A percentile compares a stretch with the other conserved stretches of the same genome.
These are phyloP conservation scores for Solanum etuberosum DNA, from an alignment of 257 asterid genomes.

Conservation along the genomic window DNA sequence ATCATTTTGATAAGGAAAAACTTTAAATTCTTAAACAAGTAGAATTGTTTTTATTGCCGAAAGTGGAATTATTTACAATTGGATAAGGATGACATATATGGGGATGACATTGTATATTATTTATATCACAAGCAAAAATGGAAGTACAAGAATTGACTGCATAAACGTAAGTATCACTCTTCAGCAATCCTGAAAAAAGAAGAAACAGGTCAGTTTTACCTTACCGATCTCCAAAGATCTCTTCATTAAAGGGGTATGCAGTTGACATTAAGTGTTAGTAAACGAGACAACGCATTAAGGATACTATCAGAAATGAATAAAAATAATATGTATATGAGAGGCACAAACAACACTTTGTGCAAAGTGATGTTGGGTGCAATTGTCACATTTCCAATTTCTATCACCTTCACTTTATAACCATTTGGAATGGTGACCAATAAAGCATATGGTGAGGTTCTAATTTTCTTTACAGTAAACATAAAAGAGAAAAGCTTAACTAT, in stretches of 20 bases:
- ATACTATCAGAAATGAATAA: neutral
- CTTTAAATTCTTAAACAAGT: too few relatives aligned
- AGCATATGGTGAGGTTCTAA: neutral
- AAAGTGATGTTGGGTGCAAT: neutral
- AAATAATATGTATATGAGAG: neutral
- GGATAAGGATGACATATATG: neutral
- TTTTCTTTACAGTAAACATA: neutral
- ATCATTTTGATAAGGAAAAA: too few relatives aligned
- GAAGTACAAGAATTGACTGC: neutral
- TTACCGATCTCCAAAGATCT: neutral
- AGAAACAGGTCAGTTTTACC: neutral
- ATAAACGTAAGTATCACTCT: neutral
- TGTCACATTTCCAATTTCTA: neutral
- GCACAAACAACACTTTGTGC: neutral
- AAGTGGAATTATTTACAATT: too few relatives aligned
- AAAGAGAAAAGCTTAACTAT: neutral
- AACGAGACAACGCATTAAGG: neutral
- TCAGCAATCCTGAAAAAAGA: neutral
- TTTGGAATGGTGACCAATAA: neutral
- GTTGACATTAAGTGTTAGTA: neutral
- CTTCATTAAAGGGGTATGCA: neutral
- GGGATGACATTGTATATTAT: neutral
- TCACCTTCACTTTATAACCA: neutral
- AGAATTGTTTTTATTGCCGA: too few relatives aligned
- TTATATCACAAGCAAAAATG: neutral